Conservation (phyloP, 768 basidiomycete genomes). For the Leccinum barrowsii region DNA sequence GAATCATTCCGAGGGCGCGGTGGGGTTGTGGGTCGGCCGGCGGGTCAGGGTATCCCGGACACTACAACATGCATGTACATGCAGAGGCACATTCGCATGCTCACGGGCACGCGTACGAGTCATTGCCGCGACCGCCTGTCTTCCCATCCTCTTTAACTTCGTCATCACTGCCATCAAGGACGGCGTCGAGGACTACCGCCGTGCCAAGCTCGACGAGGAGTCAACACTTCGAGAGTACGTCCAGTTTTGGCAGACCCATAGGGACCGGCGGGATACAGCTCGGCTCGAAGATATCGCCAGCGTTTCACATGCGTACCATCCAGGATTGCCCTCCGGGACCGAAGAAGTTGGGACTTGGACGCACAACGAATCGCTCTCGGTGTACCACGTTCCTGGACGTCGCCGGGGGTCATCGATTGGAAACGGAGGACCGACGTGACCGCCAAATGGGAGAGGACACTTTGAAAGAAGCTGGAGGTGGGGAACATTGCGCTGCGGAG, state of each 20-base stretch:
- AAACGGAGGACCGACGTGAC: constrained; percentile 61
- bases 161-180: constrained; percentile 92
- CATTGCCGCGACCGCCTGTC: constrained; percentile 62
- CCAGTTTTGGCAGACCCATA: constrained; percentile 33
- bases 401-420: constrained; percentile 80
- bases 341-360: constrained; percentile 29
- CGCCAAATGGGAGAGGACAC: constrained; percentile 88
- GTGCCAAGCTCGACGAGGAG: constrained; percentile 85
- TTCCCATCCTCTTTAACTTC: constrained; percentile 87
- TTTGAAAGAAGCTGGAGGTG: constrained; percentile 98
- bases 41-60: not conserved
- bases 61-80: constrained; percentile 5
- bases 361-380: constrained; percentile 38
- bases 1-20: too few species aligned
- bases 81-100: constrained; percentile 12
- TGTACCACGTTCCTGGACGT: constrained; percentile 55
- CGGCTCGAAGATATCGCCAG: constrained; percentile 61
- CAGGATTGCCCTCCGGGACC: constrained; percentile 30
- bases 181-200: constrained; percentile 72
- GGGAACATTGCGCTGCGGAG: constrained; percentile 87
- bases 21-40: not conserved
- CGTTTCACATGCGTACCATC: constrained; percentile 63
- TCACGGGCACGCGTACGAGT: not conserved
- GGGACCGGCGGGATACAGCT: constrained; percentile 51
- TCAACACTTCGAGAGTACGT: constrained; percentile 76